Conservation (phyloP, 306 rosid genomes). For the apple (Malus domestica) region DNA sequence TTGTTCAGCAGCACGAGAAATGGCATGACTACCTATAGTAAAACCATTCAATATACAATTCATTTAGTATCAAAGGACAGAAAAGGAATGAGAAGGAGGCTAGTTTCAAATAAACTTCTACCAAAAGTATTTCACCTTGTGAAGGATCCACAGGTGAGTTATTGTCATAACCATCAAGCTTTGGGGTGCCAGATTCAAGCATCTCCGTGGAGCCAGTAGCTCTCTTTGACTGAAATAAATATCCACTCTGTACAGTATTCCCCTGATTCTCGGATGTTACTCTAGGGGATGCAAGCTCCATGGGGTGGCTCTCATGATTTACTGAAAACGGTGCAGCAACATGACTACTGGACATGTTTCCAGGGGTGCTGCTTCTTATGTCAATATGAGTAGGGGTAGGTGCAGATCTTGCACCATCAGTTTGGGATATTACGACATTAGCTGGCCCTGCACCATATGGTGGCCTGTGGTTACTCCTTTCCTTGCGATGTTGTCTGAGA, state of each 20-base stretch:
- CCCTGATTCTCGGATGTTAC: conserved; percentile 49
- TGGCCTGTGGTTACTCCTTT: conserved; percentile 47
- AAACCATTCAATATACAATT: conserved; percentile 18
- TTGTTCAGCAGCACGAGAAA: conserved; percentile 23
- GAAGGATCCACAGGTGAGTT: conserved; percentile 48
- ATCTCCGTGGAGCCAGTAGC: conserved; percentile 56
- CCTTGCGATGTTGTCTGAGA: conserved; percentile 70
- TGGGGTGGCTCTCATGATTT: conserved; percentile 45
- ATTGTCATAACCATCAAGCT: conserved; percentile 48
- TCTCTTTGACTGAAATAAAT: conserved; percentile 59
- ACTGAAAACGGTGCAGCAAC: conserved; percentile 38
- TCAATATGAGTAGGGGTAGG: conserved; percentile 48
- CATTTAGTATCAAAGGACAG: background rate
- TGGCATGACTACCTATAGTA: conserved; percentile 21
- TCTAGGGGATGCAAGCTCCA: conserved; percentile 81
- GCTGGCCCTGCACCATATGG: conserved; percentile 48
- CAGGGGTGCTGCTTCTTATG: conserved; percentile 37
- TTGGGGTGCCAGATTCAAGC: conserved; percentile 55
- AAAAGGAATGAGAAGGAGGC: background rate
- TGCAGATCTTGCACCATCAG: conserved; percentile 50
- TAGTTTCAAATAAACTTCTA: background rate
- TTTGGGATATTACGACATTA: conserved; percentile 30
- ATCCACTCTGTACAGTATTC: conserved; percentile 41
- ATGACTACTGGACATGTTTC: conserved; percentile 32
- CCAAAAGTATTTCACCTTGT: conserved; percentile 46